phyloP scores from a whole-genome alignment of 2,329 filamentous ascomycete species.

The Septoria petroselini region DNA sequence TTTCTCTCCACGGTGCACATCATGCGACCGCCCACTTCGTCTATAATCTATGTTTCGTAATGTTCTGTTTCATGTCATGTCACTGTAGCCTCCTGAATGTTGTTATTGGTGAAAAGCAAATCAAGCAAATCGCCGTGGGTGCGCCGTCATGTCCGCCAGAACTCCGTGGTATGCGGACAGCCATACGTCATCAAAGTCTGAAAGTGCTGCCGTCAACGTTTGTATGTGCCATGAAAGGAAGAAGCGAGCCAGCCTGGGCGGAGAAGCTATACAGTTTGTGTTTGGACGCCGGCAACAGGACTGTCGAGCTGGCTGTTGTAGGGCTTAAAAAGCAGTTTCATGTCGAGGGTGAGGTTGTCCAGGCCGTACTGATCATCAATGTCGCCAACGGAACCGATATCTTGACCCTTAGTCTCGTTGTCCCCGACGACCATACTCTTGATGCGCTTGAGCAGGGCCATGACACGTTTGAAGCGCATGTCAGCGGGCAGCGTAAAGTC shows the following conservation, averaged over 20 bases:
- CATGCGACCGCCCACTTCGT: conserved; percentile 2
- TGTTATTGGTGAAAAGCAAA: conserved; percentile 10
- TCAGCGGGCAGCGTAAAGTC: conserved; percentile 58
- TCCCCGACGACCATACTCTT: conserved; percentile 61
- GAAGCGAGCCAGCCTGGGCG: conserved; percentile 10
- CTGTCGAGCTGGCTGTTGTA: conserved; percentile 40
- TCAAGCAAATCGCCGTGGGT: conserved; percentile 12
- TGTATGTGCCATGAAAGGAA: conserved; percentile 14
- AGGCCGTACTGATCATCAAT: conserved; percentile 66
- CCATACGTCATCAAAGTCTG: conserved; percentile 9
- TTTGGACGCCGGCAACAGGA: conserved; percentile 36
- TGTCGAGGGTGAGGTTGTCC: conserved; percentile 60
- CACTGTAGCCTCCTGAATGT: conserved; percentile 11
- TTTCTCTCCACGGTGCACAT: conserved; percentile 5
- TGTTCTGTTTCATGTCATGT: conserved; percentile 16
- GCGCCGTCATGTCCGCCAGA: conserved; percentile 7
- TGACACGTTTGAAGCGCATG: conserved; percentile 58
- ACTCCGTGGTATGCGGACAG: conserved; percentile 6
- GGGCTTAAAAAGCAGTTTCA: conserved; percentile 68
- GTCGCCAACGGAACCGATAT: conserved; percentile 64
- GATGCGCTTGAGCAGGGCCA: conserved; percentile 59
- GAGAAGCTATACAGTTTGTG: conserved; percentile 25
- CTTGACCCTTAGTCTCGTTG: conserved; percentile 62
- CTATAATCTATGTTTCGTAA: conserved; percentile 18
- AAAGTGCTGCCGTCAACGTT: conserved; percentile 2